Evolutionary conservation across 768 basidiomycete species (phyloP).

Genomic region (Rubroboletus pulcherrimus): DNA sequence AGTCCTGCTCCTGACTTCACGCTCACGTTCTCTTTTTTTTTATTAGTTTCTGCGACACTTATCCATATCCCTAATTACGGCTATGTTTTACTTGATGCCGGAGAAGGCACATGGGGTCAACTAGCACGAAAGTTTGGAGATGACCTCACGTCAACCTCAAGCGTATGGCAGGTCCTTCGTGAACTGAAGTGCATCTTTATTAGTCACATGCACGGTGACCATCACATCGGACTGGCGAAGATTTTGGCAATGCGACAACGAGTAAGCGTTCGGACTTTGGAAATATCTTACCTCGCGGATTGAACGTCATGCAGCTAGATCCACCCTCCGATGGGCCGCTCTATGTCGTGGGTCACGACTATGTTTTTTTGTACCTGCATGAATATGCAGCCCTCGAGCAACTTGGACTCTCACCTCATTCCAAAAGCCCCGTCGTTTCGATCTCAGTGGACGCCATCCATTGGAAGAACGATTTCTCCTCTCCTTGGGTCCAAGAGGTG

Average conservation of each 20-base stretch:
- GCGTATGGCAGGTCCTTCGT: slow-evolving; percentile 59
- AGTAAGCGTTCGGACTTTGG: slow-evolving; percentile 36
- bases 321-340: slow-evolving; percentile 61
- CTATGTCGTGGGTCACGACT: slow-evolving; percentile 61
- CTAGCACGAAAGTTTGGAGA: slow-evolving; percentile 72
- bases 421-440: slow-evolving; percentile 50
- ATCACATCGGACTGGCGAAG: slow-evolving; percentile 79
- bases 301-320: slow-evolving; percentile 46
- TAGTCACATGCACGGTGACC: slow-evolving; percentile 90
- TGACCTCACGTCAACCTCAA: slow-evolving; percentile 31
- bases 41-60: slow-evolving; percentile 68
- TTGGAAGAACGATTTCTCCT: slow-evolving; percentile 37
- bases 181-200: slow-evolving; percentile 77
- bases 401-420: slow-evolving; percentile 52
- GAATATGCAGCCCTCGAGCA: slow-evolving; percentile 73
- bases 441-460: slow-evolving; percentile 56
- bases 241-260: slow-evolving; percentile 66
- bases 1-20: background rate
- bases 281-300: background rate
- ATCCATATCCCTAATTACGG: slow-evolving; percentile 71
- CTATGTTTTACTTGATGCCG: slow-evolving; percentile 79
- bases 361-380: slow-evolving; percentile 60
- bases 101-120: slow-evolving; percentile 94
- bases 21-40: slow-evolving; percentile 23
- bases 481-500: slow-evolving; percentile 18